Evolutionary conservation across 2,329 filamentous ascomycete genomes (phyloP).

Genomic region (Claviceps purpurea): DNA sequence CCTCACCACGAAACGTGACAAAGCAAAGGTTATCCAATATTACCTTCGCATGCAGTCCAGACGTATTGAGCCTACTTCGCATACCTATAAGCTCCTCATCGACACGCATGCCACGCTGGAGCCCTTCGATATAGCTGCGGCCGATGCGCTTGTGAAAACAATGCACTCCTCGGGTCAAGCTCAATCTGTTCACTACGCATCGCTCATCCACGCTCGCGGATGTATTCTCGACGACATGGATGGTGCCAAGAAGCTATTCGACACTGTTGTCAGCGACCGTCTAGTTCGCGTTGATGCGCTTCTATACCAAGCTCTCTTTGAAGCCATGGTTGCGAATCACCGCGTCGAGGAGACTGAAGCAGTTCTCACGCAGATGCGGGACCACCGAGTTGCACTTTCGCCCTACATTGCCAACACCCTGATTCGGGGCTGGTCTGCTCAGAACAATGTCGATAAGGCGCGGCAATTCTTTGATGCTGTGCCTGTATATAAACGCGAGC

Average conservation of each 20-base stretch:
- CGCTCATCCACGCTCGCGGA: constrained; percentile 88
- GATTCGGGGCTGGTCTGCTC: constrained; percentile 89
- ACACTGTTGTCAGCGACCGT: constrained; percentile 57
- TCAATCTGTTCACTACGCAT: constrained; percentile 90
- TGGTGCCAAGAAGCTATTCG: constrained; percentile 69
- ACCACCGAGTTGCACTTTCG: constrained; percentile 67
- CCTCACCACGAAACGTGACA: constrained; percentile 92
- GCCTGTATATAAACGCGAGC: constrained; percentile 67
- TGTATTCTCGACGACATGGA: constrained; percentile 87
- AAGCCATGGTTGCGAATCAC: constrained; percentile 93
- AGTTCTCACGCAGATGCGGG: constrained; percentile 63
- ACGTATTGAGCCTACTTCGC: constrained; percentile 79
- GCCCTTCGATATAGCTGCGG: constrained; percentile 75
- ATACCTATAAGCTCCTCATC: constrained; percentile 95
- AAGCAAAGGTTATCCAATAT: constrained; percentile 83
- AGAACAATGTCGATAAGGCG: constrained; percentile 67
- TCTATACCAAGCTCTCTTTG: constrained; percentile 92
- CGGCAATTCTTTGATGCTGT: constrained; percentile 70
- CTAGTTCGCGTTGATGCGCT: constrained; percentile 64
- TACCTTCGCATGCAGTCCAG: constrained; percentile 87
- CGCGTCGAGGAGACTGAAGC: constrained; percentile 62
- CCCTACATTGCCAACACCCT: constrained; percentile 97
- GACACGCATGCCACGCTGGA: constrained; percentile 92
- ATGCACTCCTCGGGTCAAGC: constrained; percentile 67
- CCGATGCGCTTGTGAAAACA: constrained; percentile 66